phyloP scores from a whole-genome alignment of 306 rosid species.

The Erythrophleum fordii region DNA sequence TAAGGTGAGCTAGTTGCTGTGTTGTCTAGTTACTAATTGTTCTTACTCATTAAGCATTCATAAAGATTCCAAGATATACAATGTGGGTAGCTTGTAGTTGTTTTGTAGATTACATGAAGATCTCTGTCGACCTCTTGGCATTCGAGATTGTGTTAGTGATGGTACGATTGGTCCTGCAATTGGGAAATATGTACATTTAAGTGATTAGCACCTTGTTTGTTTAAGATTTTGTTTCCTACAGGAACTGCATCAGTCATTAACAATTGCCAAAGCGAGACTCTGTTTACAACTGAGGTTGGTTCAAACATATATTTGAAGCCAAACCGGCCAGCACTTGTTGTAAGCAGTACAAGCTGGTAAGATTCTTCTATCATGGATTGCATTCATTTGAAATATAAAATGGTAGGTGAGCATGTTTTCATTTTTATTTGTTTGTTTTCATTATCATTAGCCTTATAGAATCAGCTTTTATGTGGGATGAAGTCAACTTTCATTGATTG shows the following conservation, averaged over 20 bases:
- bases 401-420: background rate
- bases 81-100: constrained; percentile 55
- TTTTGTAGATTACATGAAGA: constrained; percentile 73
- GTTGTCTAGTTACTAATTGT: constrained; percentile 27
- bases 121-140: constrained; percentile 63
- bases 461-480: constrained; percentile 11
- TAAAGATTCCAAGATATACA: constrained; percentile 34
- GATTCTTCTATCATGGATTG: constrained; percentile 32
- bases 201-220: constrained; percentile 19
- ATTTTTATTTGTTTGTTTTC: background rate
- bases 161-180: constrained; percentile 51
- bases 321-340: constrained; percentile 85
- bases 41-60: constrained; percentile 15
- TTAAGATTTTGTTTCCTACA: constrained; percentile 35
- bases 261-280: constrained; percentile 54
- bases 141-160: constrained; percentile 69
- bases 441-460: background rate
- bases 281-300: constrained; percentile 63
- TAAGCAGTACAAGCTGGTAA: constrained; percentile 99
- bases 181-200: constrained; percentile 1
- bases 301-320: constrained; percentile 56
- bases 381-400: constrained; percentile 14
- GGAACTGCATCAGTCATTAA: constrained; percentile 50
- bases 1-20: constrained; percentile 56
- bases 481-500: background rate